Percentiles rank a stretch among this genome's conserved stretches.
These are phyloP conservation scores for Plasmodium relictum DNA, from an alignment of 169 alveolate genomes.

Conservation along the genomic window DNA sequence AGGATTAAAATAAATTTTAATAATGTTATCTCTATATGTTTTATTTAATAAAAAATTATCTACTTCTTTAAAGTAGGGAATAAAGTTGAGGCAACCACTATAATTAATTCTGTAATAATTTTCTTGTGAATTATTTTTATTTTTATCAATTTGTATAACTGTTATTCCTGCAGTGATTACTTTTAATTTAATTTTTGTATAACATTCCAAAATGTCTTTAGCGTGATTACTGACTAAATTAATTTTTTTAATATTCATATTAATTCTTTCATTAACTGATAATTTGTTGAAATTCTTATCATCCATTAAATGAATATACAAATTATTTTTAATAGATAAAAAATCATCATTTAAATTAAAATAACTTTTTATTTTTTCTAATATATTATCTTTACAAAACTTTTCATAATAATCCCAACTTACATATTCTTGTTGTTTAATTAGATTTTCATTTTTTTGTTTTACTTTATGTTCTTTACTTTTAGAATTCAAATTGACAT, in stretches of 20 bases:
- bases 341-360: constrained; percentile 68
- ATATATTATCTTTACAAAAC: constrained; percentile 14
- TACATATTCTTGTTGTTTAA: constrained; percentile 71
- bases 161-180: constrained; percentile 76
- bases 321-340: constrained; percentile 63
- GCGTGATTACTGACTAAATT: constrained; percentile 64
- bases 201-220: constrained; percentile 57
- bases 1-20: constrained; percentile 54
- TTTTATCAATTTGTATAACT: constrained; percentile 74
- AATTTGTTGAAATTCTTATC: constrained; percentile 26
- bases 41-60: constrained; percentile 45
- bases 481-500: neutral
- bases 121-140: constrained; percentile 61
- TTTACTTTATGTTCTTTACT: neutral
- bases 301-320: constrained; percentile 72
- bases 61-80: constrained; percentile 64
- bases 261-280: constrained; percentile 47
- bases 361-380: constrained; percentile 64
- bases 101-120: constrained; percentile 73
- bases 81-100: constrained; percentile 75
- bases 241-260: constrained; percentile 54
- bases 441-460: constrained; percentile 25
- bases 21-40: constrained; percentile 37
- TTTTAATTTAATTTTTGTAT: constrained; percentile 74
- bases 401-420: constrained; percentile 57